A percentile compares a stretch with the other conserved stretches of the same genome.
Evolutionary conservation across 257 asterid genomes (phyloP).

Genomic region (Ajuga chamaepitys): DNA sequence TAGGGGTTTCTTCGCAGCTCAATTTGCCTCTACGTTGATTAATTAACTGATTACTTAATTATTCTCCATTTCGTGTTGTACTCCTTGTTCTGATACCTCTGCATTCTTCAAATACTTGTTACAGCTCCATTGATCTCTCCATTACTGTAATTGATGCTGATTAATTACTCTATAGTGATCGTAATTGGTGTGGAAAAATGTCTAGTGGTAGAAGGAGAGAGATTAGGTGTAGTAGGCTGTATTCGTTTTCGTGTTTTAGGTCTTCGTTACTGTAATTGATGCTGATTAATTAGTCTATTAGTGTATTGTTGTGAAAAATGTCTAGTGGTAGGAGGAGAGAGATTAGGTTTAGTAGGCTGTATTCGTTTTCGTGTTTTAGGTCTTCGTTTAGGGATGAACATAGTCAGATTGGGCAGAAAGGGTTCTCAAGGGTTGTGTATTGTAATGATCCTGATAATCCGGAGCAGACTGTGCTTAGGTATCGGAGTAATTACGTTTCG

Average conservation of each 20-base stretch:
- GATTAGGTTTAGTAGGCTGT: constrained; percentile 56
- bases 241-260: no score
- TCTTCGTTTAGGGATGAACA: constrained; percentile 49
- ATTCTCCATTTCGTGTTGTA: constrained; percentile 2
- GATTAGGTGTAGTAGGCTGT: no score
- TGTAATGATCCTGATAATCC: constrained; percentile 77
- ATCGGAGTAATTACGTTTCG: constrained; percentile 71
- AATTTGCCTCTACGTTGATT: constrained; percentile 1
- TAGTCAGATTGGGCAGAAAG: constrained; percentile 74
- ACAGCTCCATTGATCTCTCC: neutral
- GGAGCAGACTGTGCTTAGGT: constrained; percentile 52
- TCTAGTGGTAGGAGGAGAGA: constrained; percentile 23
- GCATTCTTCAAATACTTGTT: constrained; percentile 12
- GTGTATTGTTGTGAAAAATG: constrained; percentile 49
- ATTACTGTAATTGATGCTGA: constrained; percentile 11
- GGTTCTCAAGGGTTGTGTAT: constrained; percentile 70
- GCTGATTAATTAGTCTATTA: constrained; percentile 2
- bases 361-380: constrained; percentile 62
- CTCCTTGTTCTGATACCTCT: neutral
- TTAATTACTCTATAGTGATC: constrained; percentile 1
- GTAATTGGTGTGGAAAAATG: neutral
- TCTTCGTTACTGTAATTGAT: constrained; percentile 5
- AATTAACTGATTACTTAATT: neutral
- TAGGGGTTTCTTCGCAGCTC: constrained; percentile 21
- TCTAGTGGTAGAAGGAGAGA: no score